Conservation (phyloP, 2,329 filamentous ascomycete species). For the Podosphaera fusca region DNA sequence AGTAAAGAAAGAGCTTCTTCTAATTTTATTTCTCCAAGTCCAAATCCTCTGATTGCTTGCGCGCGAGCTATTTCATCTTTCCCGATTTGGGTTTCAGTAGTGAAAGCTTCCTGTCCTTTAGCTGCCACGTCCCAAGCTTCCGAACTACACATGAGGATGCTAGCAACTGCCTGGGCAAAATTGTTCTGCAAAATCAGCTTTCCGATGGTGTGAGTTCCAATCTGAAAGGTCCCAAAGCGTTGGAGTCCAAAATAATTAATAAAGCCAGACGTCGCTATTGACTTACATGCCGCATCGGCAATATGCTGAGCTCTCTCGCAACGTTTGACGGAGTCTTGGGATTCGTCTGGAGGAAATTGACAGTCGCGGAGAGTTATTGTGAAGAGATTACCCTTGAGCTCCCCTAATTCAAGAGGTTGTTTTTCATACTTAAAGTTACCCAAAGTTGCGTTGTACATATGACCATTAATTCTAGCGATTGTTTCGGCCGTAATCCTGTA, state of each 20-base stretch:
- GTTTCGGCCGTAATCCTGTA: slow-evolving; percentile 35
- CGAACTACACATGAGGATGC: slow-evolving; percentile 29
- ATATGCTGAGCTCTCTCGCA: slow-evolving; percentile 23
- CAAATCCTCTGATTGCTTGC: slow-evolving; percentile 54
- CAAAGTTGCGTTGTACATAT: slow-evolving; percentile 35
- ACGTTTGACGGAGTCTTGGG: slow-evolving; percentile 25
- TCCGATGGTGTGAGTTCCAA: slow-evolving; percentile 69
- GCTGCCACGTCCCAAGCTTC: not conserved
- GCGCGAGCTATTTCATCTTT: slow-evolving; percentile 62
- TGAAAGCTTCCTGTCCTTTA: not conserved
- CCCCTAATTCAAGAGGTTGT: slow-evolving; percentile 54
- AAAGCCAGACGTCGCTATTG: slow-evolving; percentile 55
- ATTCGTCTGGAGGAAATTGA: slow-evolving; percentile 26
- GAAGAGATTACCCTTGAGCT: slow-evolving; percentile 78
- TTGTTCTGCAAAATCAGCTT: slow-evolving; percentile 63
- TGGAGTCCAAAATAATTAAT: slow-evolving; percentile 98
- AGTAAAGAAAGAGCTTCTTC: slow-evolving; percentile 41
- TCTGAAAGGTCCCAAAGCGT: slow-evolving; percentile 72
- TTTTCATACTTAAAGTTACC: slow-evolving; percentile 65
- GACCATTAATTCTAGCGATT: slow-evolving; percentile 40
- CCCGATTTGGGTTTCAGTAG: slow-evolving; percentile 28
- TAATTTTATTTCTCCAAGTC: slow-evolving; percentile 29
- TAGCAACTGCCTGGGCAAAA: slow-evolving; percentile 56
- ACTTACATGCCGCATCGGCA: slow-evolving; percentile 35
- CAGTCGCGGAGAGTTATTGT: slow-evolving; percentile 78